phyloP scores from a whole-genome alignment of 352 stramenopile species.

The Globisporangium iwayamae region DNA sequence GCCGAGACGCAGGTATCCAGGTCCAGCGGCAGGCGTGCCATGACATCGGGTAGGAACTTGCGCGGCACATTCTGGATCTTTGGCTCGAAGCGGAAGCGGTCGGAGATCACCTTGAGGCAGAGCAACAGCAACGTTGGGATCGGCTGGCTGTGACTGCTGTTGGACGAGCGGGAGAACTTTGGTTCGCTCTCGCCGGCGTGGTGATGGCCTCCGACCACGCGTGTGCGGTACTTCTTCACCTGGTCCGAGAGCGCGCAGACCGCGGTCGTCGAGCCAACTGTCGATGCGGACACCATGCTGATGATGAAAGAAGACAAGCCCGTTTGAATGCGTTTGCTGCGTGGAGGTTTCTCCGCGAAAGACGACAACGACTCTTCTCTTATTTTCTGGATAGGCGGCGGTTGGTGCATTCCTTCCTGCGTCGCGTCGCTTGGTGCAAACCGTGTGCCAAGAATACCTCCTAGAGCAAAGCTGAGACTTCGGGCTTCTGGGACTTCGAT shows the following conservation, averaged over 20 bases:
- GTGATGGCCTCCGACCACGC: slow-evolving; percentile 34
- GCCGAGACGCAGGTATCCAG: slow-evolving; percentile 78
- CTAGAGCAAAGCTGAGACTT: too few species aligned
- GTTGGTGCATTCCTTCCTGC: too few species aligned
- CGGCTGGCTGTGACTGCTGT: neutral
- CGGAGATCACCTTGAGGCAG: slow-evolving; percentile 78
- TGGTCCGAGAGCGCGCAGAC: slow-evolving; percentile 76
- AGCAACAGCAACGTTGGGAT: slow-evolving; percentile 64
- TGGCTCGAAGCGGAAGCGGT: slow-evolving; percentile 61
- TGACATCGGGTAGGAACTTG: slow-evolving; percentile 82
- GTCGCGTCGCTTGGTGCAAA: neutral
- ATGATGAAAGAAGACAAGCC: neutral
- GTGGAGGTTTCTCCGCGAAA: neutral
- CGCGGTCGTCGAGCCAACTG: slow-evolving; percentile 57
- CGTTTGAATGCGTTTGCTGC: neutral
- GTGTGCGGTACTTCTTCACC: slow-evolving; percentile 78
- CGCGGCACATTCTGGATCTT: slow-evolving; percentile 72
- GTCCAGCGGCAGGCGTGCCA: slow-evolving; percentile 72
- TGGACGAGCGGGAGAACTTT: slow-evolving; percentile 6
- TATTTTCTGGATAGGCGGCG: too few species aligned
- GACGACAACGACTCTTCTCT: neutral
- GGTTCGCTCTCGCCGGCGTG: slow-evolving; percentile 23
- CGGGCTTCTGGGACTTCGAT: too few species aligned
- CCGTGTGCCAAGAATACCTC: too few species aligned
- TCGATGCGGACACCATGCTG: slow-evolving; percentile 57